Conservation (phyloP, 1,284 basidiomycete genomes). For the Exobasidium rhododendri region DNA sequence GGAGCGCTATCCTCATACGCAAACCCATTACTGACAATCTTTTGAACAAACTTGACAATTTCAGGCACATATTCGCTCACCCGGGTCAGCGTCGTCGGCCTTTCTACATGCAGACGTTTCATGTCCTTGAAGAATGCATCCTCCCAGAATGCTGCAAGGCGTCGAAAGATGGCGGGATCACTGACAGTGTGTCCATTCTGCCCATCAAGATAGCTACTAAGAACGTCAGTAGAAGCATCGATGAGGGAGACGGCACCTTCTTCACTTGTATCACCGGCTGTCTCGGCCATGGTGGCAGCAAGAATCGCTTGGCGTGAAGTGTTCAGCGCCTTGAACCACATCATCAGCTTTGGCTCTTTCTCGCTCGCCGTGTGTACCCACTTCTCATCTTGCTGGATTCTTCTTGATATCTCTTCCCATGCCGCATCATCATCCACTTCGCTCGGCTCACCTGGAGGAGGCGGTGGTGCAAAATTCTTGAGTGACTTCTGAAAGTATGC, state of each 20-base stretch:
- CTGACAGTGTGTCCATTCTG: constrained; percentile 68
- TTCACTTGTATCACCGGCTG: constrained; percentile 26
- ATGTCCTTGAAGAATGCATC: constrained; percentile 87
- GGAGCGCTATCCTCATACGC: constrained; percentile 77
- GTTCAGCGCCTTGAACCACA: constrained; percentile 49
- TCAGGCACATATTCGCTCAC: constrained; percentile 97
- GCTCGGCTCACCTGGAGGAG: constrained; percentile 37
- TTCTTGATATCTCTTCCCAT: constrained; percentile 41
- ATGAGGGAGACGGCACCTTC: constrained; percentile 33
- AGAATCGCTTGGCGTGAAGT: constrained; percentile 44
- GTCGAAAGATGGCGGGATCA: constrained; percentile 81
- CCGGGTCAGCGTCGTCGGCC: constrained; percentile 85
- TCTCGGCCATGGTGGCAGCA: constrained; percentile 43
- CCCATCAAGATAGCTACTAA: constrained; percentile 35
- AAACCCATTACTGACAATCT: constrained; percentile 82
- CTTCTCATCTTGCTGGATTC: constrained; percentile 28
- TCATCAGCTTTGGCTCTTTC: constrained; percentile 47
- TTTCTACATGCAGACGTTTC: constrained; percentile 76
- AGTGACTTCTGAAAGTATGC: constrained; percentile 46
- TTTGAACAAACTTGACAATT: constrained; percentile 82
- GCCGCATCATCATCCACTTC: constrained; percentile 41
- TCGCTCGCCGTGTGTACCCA: constrained; percentile 37
- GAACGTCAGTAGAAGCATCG: constrained; percentile 46
- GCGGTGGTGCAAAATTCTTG: constrained; percentile 39
- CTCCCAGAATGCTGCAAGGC: constrained; percentile 87